Base-by-base conservation (phyloP, 140 eudicot genomes). In the Senecio squalidus region DNA sequence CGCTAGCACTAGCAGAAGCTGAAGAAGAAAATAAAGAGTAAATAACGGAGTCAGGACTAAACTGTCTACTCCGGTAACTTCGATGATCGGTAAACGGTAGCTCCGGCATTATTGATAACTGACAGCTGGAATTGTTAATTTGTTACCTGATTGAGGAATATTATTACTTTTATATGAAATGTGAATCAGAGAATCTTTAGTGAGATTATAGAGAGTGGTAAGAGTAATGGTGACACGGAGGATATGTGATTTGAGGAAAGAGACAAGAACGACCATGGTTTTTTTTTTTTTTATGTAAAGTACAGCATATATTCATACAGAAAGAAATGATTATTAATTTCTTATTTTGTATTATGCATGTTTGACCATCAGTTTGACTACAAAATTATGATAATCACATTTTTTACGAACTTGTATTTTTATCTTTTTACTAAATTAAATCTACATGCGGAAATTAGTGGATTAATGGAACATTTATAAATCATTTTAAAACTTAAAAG, bases 1-100 rank as follows among this genome's bases (percentile, higher is more conserved):
- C 85, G 44, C n/a, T n/a, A n/a, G n/a, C n/a, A n/a, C 91, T 81
- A 13, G 71, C 40, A 38, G 94, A 88, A 66, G 87, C 62, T 18
- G 96, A 88, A 62, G 94, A 77, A 21, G 88, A 84, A 54, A 89
- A 80, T 15, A 90, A 88, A 67, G 83, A 61, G 65, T 66, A 67
- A 21, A 80, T 78, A 11, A 71, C 76, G 5, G 88, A 81, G 60
- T 84, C 90, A 52, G 91, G 88, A 62, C 88, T 74, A 11, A 62
- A 21, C 33, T 26, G 34, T 49, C 55, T 44, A 44, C 51, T 34
- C 60, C 36, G 62, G 5, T 15, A 23, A 54, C 53, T 38, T 39
- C 20, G 55, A 1, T 30, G 73, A 34, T 75, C 78, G 25, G 49
- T 75, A 67, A 77, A 74, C 23, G 80, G 70, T 62, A 62, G 62